Percentiles rank a stretch among this genome's conserved stretches.
phyloP scores from a whole-genome alignment of 139 green algal species.

The Pleodorina starrii region DNA sequence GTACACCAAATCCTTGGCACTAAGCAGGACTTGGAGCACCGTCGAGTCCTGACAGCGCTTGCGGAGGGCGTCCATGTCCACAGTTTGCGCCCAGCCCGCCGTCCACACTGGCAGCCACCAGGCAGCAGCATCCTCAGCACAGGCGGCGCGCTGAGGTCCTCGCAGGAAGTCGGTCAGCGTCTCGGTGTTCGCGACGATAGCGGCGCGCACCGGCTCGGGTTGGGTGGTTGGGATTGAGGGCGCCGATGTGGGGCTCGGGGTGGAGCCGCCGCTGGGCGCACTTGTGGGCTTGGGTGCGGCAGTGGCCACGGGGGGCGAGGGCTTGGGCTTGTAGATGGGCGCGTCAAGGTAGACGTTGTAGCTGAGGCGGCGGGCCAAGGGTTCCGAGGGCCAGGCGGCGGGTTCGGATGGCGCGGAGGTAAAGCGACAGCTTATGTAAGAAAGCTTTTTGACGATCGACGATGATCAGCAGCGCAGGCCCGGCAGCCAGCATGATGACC shows the following conservation, averaged over 20 bases:
- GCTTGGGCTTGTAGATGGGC: not conserved
- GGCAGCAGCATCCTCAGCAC: not conserved
- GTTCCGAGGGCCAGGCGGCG: too few species aligned
- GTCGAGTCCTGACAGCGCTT: not conserved
- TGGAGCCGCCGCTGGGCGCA: not conserved
- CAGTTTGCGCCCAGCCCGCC: conserved; percentile 1
- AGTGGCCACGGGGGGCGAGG: not conserved
- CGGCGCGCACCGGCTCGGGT: not conserved
- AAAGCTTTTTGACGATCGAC: too few species aligned
- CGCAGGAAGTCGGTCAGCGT: conserved; percentile 38
- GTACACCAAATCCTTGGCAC: not conserved
- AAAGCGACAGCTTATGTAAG: too few species aligned
- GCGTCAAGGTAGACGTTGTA: conserved; percentile 39
- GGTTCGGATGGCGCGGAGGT: too few species aligned
- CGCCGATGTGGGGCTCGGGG: not conserved
- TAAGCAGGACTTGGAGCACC: conserved; percentile 8
- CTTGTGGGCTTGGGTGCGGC: not conserved
- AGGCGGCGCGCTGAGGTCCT: not conserved
- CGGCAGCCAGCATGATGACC: too few species aligned
- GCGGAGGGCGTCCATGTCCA: not conserved
- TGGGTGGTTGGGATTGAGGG: not conserved
- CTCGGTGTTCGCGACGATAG: conserved; percentile 37
- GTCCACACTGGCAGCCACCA: conserved; percentile 23
- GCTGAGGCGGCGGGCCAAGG: too few species aligned
- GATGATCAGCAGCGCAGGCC: too few species aligned